Base-by-base conservation (phyloP, 1,284 basidiomycete species). In the Fomitopsis schrenkii region DNA sequence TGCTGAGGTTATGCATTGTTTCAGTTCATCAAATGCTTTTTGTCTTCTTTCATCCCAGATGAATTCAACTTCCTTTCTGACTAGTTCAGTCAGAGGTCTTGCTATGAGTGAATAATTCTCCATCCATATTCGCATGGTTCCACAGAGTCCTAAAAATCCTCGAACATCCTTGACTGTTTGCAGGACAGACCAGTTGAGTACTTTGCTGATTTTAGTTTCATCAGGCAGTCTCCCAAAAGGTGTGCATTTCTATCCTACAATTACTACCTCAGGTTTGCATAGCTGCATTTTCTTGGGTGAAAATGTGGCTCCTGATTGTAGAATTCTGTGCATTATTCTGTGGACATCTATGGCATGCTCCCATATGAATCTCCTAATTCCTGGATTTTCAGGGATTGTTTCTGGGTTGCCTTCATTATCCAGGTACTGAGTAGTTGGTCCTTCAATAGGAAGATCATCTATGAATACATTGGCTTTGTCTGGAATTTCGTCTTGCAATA, bases 341-440 rank as follows among this genome's bases (percentile, higher is more conserved):
- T 77, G 72, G 5, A 76, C 44, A 48, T 71, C 71, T 2, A 69
- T 28, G 19, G 67, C 55, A 48, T 72, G 70, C 38, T 74, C 70
- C 68, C 67, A 77, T 3, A 77, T 63, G 55, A 77, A 77, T 0
- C 70, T 60, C 0, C 70, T 60, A 8, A 78, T 76, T 0, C 71
- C 68, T 0, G 22, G 44, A 50, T 55, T 59, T 28, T 15, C 36
- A 9, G 17, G 30, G 5, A 53, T 53, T 3, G 35, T 36, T 30
- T 53, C 35, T 17, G 17, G 30, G 7, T 30, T 15, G 19, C 50
- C 50, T 33, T 35, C 50, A 26, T 53, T 53, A 6, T 35, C 22
- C 22, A 57, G 19, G 36, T 57, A 57, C 8, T 48, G 30, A 0
- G 64, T 66, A 28, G 70, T 70, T 5, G 38, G 57, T 9, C 40